Base-by-base conservation (phyloP, 257 asterid genomes). In the Ocimum tenuiflorum region DNA sequence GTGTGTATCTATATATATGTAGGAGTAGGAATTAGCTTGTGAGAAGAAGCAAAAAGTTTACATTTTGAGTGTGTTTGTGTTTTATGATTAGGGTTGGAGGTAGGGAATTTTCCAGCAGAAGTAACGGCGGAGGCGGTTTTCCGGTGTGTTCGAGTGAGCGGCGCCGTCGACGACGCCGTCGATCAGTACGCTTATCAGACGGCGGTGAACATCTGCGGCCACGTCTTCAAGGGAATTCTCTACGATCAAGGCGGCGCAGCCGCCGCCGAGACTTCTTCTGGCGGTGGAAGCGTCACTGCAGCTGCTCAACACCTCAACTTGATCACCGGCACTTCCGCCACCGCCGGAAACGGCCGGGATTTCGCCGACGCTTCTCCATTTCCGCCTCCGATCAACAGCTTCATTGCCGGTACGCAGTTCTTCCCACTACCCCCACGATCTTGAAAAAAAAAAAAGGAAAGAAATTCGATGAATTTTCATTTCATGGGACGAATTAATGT, bases 181-280 rank as follows among this genome's bases (percentile, higher is more conserved):
- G 97, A 86, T 8, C 89, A 86, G 41, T 89, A 75, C 22, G 99
- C 96, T 0, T 92, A 92, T 38, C 99, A 92, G 49, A 85, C 99
- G 0, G 95, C 95, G n/a, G 97, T 92, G 7, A 92, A 86, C 81
- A 84, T 92, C 0, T 85, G 85, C 0, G 99, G 99, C 7, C 99
- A 92, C 38, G 91, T 92, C 0, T 92, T 89, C 73, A 92, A 89
- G 23, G 99, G 99, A 41, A 85, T 92, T 23, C 31, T 27, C 31
- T 27, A 27, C 31, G 31, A 27, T 27, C 31, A 27, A 27, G 31
- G 31, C 2, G 31, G 31, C 2, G 31, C 76, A 38, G 3, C 10
- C 45, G 13, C 45, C 45, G 45, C n/a, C 45, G 89, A 84, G 24
- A 84, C 91, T 17, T 85, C 96, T 0, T 88, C 97, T 10, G 95